Base-by-base conservation (phyloP, 164 flowering plant genomes). In the Aristolochia californica region DNA sequence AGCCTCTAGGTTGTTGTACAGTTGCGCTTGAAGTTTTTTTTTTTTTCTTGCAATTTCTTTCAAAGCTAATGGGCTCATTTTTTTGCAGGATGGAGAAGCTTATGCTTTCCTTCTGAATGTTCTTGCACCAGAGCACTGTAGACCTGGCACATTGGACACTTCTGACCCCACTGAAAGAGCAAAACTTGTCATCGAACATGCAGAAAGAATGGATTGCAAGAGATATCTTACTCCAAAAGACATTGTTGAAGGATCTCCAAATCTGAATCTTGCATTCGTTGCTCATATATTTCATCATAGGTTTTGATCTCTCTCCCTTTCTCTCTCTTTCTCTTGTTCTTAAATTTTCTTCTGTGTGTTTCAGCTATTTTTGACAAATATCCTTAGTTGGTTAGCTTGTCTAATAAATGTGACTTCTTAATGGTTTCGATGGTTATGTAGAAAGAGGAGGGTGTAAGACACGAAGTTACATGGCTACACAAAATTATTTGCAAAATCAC, bases 231-330 rank as follows among this genome's bases (percentile, higher is more conserved):
- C 73, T 15, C 85, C 94, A 22, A 76, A 80, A 45, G 98, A 91
- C 66, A 88, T 91, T 61, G 83, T 78, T 56, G 96, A 91, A 40
- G 98, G 98, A 43, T 82, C 91, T 18, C 15, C 96, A 62, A 91
- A 84, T 78, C 71, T 91, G 63, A 91, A 91, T 73, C 91, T 91
- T 63, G 96, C 85, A 53, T 91, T 91, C 67, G 90, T 84, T 58
- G 95, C 98, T 5, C 96, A 91, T 62, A 78, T 91, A 62, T 88
- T 91, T 72, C 98, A 91, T 20, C 75, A 84, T 21, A 86, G 98
- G 96, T 88, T n/a, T 58, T 52, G 63, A 20, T 38, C 49, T 24
- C 40, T 26, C 38, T 28, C 43, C 27, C 56, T 16, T 20, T 26
- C 56, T 27, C 18, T 5, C n/a, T 12, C 16, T 14, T 4, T 4